phyloP scores from a whole-genome alignment of 176 grass and related monocot species.

The Poa annua region DNA sequence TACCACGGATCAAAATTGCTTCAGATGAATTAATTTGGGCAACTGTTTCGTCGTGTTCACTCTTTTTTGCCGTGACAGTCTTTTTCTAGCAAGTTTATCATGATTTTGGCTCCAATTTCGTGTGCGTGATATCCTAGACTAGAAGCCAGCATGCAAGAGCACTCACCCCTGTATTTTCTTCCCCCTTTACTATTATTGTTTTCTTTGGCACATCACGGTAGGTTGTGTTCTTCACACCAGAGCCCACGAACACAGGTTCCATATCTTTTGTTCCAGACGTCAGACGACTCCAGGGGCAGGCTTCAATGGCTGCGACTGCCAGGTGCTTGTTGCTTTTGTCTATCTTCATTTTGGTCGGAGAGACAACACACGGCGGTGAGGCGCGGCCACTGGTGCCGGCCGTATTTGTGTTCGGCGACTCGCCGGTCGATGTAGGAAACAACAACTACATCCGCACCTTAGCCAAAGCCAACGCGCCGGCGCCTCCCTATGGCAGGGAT shows the following conservation, averaged over 20 bases:
- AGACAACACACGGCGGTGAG: conserved; percentile 6
- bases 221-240: no score
- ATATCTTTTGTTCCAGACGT: no score
- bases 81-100: neutral
- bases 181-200: no score
- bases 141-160: no score
- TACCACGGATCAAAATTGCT: neutral
- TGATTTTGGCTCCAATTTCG: neutral
- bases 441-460: conserved; percentile 80
- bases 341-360: conserved; percentile 43
- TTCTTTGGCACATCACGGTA: no score
- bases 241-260: no score
- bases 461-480: conserved; percentile 71
- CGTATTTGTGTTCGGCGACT: conserved; percentile 78
- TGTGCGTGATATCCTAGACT: no score
- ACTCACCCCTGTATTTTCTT: no score
- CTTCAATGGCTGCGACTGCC: no score
- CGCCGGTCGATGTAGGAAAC: conserved; percentile 80
- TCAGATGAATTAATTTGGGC: neutral
- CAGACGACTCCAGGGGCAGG: no score
- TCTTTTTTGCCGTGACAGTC: neutral
- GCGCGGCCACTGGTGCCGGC: conserved; percentile 73
- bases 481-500: conserved; percentile 83
- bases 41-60: neutral
- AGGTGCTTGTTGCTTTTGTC: no score